Percentiles rank a stretch among this genome's conserved stretches.
Conservation (phyloP, 1,284 basidiomycete genomes). For the Salmacisia buchloeana region DNA sequence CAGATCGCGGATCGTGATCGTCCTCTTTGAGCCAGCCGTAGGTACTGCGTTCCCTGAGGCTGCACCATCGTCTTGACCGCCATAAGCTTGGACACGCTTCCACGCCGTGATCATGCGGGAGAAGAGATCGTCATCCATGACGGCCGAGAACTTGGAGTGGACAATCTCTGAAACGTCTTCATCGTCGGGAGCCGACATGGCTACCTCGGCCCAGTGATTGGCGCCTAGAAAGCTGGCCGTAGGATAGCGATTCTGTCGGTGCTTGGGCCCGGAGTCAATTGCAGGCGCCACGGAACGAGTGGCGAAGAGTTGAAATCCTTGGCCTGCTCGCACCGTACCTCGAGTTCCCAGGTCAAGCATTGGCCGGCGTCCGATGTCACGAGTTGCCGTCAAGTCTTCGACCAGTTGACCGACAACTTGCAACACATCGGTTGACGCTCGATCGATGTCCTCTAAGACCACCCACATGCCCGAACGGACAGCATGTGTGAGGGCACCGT, state of each 20-base stretch:
- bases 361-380: slow-evolving; percentile 71
- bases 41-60: neutral
- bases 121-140: slow-evolving; percentile 17
- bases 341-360: slow-evolving; percentile 54
- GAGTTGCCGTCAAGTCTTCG: slow-evolving; percentile 66
- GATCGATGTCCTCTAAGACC: slow-evolving; percentile 85
- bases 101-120: slow-evolving; percentile 35
- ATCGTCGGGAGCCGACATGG: slow-evolving; percentile 23
- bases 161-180: slow-evolving; percentile 38
- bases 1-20: slow-evolving; percentile 70
- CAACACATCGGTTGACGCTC: slow-evolving; percentile 41
- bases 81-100: slow-evolving; percentile 12
- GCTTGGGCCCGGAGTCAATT: slow-evolving; percentile 4
- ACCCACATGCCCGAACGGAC: slow-evolving; percentile 90
- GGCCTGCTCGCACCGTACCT: slow-evolving; percentile 48
- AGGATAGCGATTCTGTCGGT: slow-evolving; percentile 4
- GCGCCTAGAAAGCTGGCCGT: slow-evolving; percentile 63
- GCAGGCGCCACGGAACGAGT: slow-evolving; percentile 36
- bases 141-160: slow-evolving; percentile 22
- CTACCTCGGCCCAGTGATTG: slow-evolving; percentile 52
- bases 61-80: neutral
- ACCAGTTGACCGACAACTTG: slow-evolving; percentile 56
- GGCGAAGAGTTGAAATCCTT: slow-evolving; percentile 53
- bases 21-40: slow-evolving; percentile 20
- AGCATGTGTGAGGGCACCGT: slow-evolving; percentile 84